phyloP scores from a whole-genome alignment of 2,329 filamentous ascomycete species.

The Pleoardoris graminearum region DNA sequence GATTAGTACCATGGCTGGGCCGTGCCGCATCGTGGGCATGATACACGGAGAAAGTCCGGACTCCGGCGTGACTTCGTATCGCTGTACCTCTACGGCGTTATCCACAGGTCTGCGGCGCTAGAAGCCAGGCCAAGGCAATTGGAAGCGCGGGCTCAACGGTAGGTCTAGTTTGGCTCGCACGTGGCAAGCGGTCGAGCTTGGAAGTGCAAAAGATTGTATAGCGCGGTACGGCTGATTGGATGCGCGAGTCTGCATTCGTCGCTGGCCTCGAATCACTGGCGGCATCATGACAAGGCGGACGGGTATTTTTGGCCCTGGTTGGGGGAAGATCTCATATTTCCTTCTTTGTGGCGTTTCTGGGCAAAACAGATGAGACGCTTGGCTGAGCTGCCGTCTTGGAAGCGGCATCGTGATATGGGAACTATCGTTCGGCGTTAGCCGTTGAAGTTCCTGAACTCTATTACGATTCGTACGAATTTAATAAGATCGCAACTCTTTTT shows the following conservation, averaged over 20 bases:
- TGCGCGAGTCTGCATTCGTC: neutral
- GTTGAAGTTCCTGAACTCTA: neutral
- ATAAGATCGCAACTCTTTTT: neutral
- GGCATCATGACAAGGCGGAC: neutral
- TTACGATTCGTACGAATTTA: neutral
- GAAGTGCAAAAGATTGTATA: neutral
- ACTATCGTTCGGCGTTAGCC: neutral
- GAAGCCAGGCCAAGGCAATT: conserved; percentile 3
- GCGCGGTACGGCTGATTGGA: neutral
- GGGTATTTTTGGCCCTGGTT: neutral
- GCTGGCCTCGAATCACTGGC: conserved; percentile 2
- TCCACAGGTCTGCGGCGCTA: neutral
- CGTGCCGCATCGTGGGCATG: conserved; percentile 4
- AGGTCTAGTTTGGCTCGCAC: neutral
- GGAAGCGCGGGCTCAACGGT: conserved; percentile 1
- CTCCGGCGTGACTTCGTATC: neutral
- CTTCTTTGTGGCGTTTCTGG: conserved; percentile 4
- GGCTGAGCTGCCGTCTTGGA: neutral
- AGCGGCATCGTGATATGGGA: neutral
- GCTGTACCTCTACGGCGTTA: neutral
- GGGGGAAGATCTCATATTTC: neutral
- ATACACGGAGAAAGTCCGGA: conserved; percentile 1
- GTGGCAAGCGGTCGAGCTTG: neutral
- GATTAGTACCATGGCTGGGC: neutral
- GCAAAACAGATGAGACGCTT: conserved; percentile 1